A percentile compares a stretch with the other conserved stretches of the same genome.
These are phyloP conservation scores for Cucurbita pepo DNA, from an alignment of 306 rosid genomes.

Conservation along the genomic window DNA sequence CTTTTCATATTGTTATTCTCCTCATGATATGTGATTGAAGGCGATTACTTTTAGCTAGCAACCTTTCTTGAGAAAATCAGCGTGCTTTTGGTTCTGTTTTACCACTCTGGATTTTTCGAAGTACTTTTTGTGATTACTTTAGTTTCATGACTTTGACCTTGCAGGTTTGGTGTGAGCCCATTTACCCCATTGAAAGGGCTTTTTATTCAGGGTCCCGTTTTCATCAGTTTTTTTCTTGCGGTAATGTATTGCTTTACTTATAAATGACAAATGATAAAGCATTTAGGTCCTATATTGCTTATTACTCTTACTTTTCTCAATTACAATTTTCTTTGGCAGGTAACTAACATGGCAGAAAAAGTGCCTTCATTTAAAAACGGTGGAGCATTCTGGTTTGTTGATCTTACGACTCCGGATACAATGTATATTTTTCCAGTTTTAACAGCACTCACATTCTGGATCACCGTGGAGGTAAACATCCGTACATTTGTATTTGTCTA, in stretches of 20 bases:
- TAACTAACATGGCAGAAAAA: constrained; percentile 77
- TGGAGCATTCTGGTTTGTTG: constrained; percentile 81
- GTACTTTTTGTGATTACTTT: not conserved
- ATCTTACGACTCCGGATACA: constrained; percentile 72
- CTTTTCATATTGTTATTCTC: not conserved
- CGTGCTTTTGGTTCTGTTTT: constrained; percentile 3
- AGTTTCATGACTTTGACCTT: constrained; percentile 11
- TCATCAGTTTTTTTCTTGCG: constrained; percentile 77
- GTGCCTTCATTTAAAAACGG: constrained; percentile 82
- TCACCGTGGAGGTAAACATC: constrained; percentile 68
- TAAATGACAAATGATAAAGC: not conserved
- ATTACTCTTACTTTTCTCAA: constrained; percentile 6
- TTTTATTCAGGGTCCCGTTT: constrained; percentile 63
- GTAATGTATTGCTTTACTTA: constrained; percentile 34
- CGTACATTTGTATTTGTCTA: not conserved
- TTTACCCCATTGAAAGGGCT: constrained; percentile 75
- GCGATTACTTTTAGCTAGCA: not conserved
- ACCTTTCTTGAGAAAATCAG: constrained; percentile 7
- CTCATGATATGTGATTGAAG: not conserved
- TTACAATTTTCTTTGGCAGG: constrained; percentile 35
- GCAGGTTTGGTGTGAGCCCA: constrained; percentile 71
- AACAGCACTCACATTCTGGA: constrained; percentile 62
- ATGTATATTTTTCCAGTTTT: constrained; percentile 55
- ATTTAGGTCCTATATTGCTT: not conserved
- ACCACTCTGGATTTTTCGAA: not conserved